Conservation (phyloP, 192 early-diverging fungal species). For the Backusella circina region DNA sequence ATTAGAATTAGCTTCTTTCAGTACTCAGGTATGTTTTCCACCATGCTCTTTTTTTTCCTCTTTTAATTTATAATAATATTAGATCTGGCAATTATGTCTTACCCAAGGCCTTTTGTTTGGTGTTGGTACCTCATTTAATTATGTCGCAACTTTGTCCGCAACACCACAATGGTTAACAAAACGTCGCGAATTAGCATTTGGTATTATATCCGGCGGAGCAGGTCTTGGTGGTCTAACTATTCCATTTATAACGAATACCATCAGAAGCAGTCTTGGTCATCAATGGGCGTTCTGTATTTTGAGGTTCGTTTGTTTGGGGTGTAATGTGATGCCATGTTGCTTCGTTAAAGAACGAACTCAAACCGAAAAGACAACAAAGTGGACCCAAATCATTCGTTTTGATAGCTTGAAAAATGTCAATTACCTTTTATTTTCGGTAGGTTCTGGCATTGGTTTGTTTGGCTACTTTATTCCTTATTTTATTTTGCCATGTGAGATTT, state of each 20-base stretch:
- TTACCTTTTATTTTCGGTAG: slow-evolving; percentile 15
- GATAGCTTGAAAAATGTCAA: slow-evolving; percentile 15
- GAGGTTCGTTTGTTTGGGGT: slow-evolving; percentile 16
- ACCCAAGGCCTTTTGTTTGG: slow-evolving; percentile 58
- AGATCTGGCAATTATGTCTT: slow-evolving; percentile 58
- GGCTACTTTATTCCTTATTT: slow-evolving; percentile 32
- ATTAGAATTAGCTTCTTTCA: slow-evolving; percentile 13
- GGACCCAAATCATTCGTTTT: slow-evolving; percentile 13
- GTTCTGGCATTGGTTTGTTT: slow-evolving; percentile 9
- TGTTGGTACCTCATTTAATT: slow-evolving; percentile 34
- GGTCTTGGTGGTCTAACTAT: slow-evolving; percentile 71
- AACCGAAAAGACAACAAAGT: neutral
- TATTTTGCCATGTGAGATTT: slow-evolving; percentile 18
- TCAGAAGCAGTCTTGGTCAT: slow-evolving; percentile 50
- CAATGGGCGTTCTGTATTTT: slow-evolving; percentile 40
- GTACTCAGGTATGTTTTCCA: slow-evolving; percentile 5
- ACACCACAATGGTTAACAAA: slow-evolving; percentile 56
- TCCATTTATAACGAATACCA: slow-evolving; percentile 48
- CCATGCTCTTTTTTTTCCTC: neutral
- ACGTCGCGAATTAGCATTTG: slow-evolving; percentile 51
- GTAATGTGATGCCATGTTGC: neutral
- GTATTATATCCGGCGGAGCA: slow-evolving; percentile 54
- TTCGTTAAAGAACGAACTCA: slow-evolving; percentile 14
- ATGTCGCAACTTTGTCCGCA: slow-evolving; percentile 23
- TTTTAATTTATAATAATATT: neutral